Conservation (phyloP, 805 yeast species). For the Saccharomyces kudriavzevii region DNA sequence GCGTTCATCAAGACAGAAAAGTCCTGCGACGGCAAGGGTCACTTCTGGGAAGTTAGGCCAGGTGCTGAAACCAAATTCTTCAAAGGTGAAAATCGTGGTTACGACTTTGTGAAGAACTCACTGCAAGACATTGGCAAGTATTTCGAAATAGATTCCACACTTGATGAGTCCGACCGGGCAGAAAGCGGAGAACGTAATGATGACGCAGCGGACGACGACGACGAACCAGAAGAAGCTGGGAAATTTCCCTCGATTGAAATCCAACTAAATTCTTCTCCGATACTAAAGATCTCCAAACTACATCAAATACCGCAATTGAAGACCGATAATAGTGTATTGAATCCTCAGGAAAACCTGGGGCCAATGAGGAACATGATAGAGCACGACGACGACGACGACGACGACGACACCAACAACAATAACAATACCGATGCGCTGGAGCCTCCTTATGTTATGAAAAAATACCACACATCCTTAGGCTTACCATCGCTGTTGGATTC, state of each 20-base stretch:
- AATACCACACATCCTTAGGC: constrained; percentile 7
- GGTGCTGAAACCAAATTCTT: constrained; percentile 78
- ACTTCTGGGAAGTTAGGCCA: constrained; percentile 85
- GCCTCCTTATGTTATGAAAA: constrained; percentile 11
- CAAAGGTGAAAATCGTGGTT: constrained; percentile 34
- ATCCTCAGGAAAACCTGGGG: neutral
- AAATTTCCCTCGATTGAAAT: neutral
- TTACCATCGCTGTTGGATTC: constrained; percentile 4
- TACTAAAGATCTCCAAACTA: neutral
- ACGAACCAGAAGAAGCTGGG: neutral
- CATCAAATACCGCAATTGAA: neutral
- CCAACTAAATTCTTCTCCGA: neutral
- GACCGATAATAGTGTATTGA: neutral
- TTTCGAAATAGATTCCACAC: constrained; percentile 83
- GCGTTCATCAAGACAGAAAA: constrained; percentile 85
- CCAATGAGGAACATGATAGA: constrained; percentile 1
- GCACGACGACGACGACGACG: constrained; percentile 1
- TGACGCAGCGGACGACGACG: neutral
- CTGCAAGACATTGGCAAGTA: constrained; percentile 44
- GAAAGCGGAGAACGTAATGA: neutral
- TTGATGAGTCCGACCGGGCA: constrained; percentile 68
- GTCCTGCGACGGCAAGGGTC: constrained; percentile 79
- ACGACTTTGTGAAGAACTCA: constrained; percentile 7
- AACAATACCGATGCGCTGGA: constrained; percentile 2
- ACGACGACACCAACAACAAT: no score